Percentiles rank a stretch among this genome's conserved stretches.
phyloP scores from a whole-genome alignment of 148 eudicot genomes.

The Amaranthus hypochondriacus region DNA sequence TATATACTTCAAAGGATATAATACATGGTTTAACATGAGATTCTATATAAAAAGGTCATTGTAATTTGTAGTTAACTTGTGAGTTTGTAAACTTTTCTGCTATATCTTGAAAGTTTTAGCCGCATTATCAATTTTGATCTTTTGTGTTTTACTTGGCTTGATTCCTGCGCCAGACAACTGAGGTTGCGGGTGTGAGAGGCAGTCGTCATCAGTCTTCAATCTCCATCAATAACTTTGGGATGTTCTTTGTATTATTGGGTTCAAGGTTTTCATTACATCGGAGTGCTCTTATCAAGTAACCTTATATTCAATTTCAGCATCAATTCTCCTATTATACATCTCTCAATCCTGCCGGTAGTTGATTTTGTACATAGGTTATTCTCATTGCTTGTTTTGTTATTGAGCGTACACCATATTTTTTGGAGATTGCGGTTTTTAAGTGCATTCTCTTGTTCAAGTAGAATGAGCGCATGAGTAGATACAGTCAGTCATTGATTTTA shows the following conservation, averaged over 20 bases:
- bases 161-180: background rate
- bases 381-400: background rate
- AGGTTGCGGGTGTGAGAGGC: background rate
- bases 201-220: background rate
- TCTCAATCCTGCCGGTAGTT: background rate
- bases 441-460: background rate
- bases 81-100: background rate
- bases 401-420: background rate
- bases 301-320: constrained; percentile 7
- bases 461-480: constrained; percentile 10
- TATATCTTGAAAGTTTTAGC: background rate
- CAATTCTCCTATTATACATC: background rate
- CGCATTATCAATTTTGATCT: background rate
- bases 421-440: background rate
- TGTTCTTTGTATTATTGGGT: background rate
- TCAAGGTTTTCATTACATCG: background rate
- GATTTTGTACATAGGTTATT: background rate
- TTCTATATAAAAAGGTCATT: background rate
- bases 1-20: background rate
- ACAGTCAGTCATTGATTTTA: constrained; percentile 6
- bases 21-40: background rate
- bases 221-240: background rate
- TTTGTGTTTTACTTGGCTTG: background rate
- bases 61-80: background rate
- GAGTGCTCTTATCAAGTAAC: background rate